Evolutionary conservation across 257 asterid genomes (phyloP), one percentile per base, ranked within the genome.

Genomic region (Ophiorrhiza pumila): DNA sequence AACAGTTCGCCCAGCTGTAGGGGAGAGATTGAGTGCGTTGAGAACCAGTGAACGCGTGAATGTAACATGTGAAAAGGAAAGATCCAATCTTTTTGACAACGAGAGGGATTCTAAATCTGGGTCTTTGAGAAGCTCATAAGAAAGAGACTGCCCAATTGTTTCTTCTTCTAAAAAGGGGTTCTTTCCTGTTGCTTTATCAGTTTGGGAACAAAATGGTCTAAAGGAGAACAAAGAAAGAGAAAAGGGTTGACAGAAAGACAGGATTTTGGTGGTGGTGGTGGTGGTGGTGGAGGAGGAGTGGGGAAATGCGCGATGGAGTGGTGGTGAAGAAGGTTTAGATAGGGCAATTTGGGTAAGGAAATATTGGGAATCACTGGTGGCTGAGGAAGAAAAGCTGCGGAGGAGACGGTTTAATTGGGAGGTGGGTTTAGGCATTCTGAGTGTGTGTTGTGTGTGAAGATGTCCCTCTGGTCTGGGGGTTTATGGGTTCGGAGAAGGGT

Each of bases 11-110:
- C 93, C 96, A 63, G 98, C 96, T 83, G 83, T 88, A 41, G 93
- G 95, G 73, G 91, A 89, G 43, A 70, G 23, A 65, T 89, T 85
- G 69, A 95, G 95, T 0, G 90, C 81, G 64, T 74, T 43, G 60
- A 76, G 85, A 72, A 95, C 73, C 73, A 87, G 35, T 15, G 86
- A 35, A 27, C 87, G 89, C 39, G 76, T 85, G 23, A 92, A 39
- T 23, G 61, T 66, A 37, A 92, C 62, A 74, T 95, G 98, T 15
- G 96, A 86, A 84, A 87, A 92, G 6, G 95, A 89, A 73, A 92
- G 92, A 61, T 95, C 90, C 78, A 95, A 87, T 34, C 96, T 83
- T 83, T 90, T 80, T 0, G 85, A 78, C 46, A 95, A 68, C 71
- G 92, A 80, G 61, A 94, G 88, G 20, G 95, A 81, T 42, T 94